Evolutionary conservation across 1,284 basidiomycete genomes (phyloP).

Genomic region (Volvariella surrecta): DNA sequence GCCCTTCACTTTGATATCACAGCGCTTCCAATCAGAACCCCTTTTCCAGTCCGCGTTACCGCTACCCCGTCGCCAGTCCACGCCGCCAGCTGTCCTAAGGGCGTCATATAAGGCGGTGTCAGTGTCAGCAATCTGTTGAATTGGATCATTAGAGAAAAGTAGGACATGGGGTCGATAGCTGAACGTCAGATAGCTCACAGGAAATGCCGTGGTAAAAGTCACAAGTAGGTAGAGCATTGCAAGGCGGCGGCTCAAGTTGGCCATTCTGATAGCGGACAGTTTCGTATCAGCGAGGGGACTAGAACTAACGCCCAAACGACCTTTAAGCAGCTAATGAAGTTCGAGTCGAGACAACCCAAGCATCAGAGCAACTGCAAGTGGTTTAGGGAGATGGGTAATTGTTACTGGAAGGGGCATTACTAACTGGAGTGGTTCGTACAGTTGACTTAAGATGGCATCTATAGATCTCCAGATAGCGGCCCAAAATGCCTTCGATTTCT

Average conservation of each 20-base stretch:
- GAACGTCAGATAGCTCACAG: constrained; percentile 17
- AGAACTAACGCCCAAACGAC: constrained; percentile 11
- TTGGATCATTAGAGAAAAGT: not conserved
- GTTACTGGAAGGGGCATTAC: not conserved
- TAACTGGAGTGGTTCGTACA: not conserved
- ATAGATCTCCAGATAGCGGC: constrained; percentile 1
- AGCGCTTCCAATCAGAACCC: no score
- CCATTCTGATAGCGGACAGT: constrained; percentile 18
- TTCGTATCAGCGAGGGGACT: constrained; percentile 11
- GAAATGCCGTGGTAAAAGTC: constrained; percentile 21
- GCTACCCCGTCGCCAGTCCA: constrained; percentile 15
- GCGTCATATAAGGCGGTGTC: not conserved
- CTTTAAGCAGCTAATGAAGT: constrained; percentile 21
- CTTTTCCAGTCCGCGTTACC: constrained; percentile 6
- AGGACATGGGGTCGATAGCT: not conserved
- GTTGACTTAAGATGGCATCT: not conserved
- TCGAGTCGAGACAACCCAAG: constrained; percentile 19
- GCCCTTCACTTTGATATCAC: no score
- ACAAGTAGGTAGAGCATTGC: constrained; percentile 21
- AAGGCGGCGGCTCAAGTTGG: constrained; percentile 21
- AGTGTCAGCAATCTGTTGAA: constrained; percentile 1
- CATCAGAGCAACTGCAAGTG: constrained; percentile 15
- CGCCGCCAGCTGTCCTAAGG: constrained; percentile 4
- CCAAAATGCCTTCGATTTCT: not conserved
- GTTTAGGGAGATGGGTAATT: not conserved